phyloP scores from a whole-genome alignment of 495 filamentous ascomycete species.

The Lichenothelia convexa region DNA sequence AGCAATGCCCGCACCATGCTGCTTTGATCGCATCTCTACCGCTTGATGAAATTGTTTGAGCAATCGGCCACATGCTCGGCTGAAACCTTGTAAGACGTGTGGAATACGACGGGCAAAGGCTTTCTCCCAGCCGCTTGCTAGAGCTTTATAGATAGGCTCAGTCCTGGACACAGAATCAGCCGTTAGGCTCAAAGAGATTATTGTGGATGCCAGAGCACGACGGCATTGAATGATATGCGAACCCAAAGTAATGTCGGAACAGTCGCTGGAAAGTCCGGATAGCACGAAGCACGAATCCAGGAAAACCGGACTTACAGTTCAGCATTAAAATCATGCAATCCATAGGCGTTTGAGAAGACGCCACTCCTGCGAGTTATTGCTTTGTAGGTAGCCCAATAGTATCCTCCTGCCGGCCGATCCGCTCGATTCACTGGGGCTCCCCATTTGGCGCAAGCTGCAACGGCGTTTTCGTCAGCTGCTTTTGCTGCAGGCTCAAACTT shows the following conservation, averaged over 20 bases:
- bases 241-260: no score
- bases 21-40: conserved; percentile 21
- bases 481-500: conserved; percentile 17
- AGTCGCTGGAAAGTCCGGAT: no score
- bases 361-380: conserved; percentile 38
- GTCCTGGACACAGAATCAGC: no score
- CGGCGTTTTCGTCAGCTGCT: conserved; percentile 4
- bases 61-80: conserved; percentile 5
- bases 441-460: conserved; percentile 29
- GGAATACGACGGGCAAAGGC: conserved; percentile 31
- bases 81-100: conserved; percentile 18
- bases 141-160: conserved; percentile 33
- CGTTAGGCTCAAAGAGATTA: no score
- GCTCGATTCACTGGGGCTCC: conserved; percentile 21
- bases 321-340: conserved; percentile 30
- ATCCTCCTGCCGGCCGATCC: conserved; percentile 32
- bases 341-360: conserved; percentile 18
- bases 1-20: conserved; percentile 18
- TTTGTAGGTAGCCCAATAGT: conserved; percentile 40
- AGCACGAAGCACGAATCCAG: no score
- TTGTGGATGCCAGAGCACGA: no score
- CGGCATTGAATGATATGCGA: no score
- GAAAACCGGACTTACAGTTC: conserved; percentile 20
- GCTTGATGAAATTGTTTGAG: conserved; percentile 27
- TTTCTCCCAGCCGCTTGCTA: conserved; percentile 38